Evolutionary conservation across 1,284 basidiomycete species (phyloP), one percentile per base, ranked within the genome.

Genomic region (Heterobasidion irregulare): DNA sequence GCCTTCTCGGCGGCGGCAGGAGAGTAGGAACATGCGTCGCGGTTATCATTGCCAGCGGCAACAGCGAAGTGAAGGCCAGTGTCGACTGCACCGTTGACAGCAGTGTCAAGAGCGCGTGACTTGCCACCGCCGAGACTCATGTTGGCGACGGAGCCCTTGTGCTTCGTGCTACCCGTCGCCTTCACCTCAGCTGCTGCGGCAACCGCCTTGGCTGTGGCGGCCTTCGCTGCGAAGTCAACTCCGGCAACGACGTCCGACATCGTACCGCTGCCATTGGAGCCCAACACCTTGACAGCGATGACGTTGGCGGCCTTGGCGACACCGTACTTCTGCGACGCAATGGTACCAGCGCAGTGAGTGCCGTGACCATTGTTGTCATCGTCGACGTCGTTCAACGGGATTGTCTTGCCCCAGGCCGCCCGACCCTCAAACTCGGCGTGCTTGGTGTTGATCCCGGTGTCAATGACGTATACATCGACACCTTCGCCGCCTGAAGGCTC

Each of bases 81-180:
- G 33, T 82, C 79, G 55, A 97, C 92, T 54, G 95, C 94, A 53
- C 75, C 78, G 74, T 98, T 86, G 59, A 99, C 93, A 51, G 89
- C 84, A 43, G 81, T 78, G 65, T 99, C 93, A 56, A 98, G 81
- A 47, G 91, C 82, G 45, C 76, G 79, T n/a, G 92, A 94, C 77
- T 94, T 96, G 63, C 92, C 92, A 66, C 96, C 96, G 61, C 96
- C 96, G 54, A 99, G 86, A 68, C 88, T 92, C 96, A 99, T 98
- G 80, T 96, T 98, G 59, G 92, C 94, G 62, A 98, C 95, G 44
- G 94, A 96, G 43, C 96, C 96, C 77, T 94, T 95, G 65, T 72
- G 69, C 50, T 61, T 63, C 15, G 70, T 69, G 66, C 66, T 68
- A 55, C 71, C 71, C 2, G 79, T 80, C 53, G 69, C 74, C 56